phyloP scores from a whole-genome alignment of 1,139 yeast species.

The Taphrina pruni region DNA sequence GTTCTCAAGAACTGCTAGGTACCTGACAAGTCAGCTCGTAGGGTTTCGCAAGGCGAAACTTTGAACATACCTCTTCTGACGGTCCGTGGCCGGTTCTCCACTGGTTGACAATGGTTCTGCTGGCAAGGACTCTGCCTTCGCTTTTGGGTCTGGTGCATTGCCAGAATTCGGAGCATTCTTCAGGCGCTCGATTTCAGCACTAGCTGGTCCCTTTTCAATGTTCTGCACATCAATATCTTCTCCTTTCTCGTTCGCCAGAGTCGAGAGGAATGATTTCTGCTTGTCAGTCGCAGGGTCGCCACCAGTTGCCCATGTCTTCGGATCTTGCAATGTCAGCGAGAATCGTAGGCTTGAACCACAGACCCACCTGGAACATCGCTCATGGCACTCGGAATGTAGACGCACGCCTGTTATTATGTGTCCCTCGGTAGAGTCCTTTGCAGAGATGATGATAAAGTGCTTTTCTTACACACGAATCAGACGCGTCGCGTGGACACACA shows the following conservation, averaged over 20 bases:
- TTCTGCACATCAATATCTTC: conserved; percentile 25
- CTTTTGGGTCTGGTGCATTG: conserved; percentile 18
- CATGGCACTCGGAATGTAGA: conserved; percentile 4
- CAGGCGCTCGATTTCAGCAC: conserved; percentile 32
- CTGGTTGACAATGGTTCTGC: conserved; percentile 4
- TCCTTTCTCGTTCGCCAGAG: conserved; percentile 37
- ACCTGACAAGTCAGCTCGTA: neutral
- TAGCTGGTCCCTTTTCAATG: conserved; percentile 35
- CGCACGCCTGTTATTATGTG: neutral
- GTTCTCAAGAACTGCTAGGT: conserved; percentile 34
- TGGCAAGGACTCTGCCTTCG: conserved; percentile 16
- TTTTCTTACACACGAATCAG: neutral
- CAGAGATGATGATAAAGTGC: neutral
- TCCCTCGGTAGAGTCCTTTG: neutral
- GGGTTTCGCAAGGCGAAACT: neutral
- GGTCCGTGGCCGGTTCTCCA: conserved; percentile 26
- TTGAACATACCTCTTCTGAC: conserved; percentile 22
- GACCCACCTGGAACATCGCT: conserved; percentile 17
- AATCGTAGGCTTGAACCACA: neutral
- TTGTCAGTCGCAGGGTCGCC: conserved; percentile 38
- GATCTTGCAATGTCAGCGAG: conserved; percentile 14
- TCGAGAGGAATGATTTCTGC: conserved; percentile 33
- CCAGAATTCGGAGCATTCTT: conserved; percentile 23
- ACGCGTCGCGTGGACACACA: conserved; percentile 6
- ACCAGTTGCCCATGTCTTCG: conserved; percentile 41